Evolutionary conservation across 306 rosid genomes (phyloP).

Genomic region (Prunus fruticosa): DNA sequence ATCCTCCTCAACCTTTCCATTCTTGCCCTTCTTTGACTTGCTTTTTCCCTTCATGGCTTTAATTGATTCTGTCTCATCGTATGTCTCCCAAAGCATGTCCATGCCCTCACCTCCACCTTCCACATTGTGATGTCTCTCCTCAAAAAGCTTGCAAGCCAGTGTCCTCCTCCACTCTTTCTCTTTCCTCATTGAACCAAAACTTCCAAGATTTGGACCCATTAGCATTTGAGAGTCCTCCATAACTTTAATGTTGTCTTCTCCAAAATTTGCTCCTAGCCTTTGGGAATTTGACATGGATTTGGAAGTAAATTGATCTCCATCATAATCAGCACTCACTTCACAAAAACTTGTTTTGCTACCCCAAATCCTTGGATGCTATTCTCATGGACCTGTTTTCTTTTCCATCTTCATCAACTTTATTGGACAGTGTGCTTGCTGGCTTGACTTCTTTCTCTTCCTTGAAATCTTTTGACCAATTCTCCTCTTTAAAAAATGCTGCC

Average conservation of each 20-base stretch:
- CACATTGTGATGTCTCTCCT: conserved; percentile 62
- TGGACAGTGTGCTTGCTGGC: conserved; percentile 26
- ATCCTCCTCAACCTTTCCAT: conserved; percentile 24
- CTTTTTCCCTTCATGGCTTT: conserved; percentile 28
- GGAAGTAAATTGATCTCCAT: conserved; percentile 8
- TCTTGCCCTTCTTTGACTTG: conserved; percentile 53
- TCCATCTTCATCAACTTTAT: conserved; percentile 52
- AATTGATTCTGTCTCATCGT: conserved; percentile 49
- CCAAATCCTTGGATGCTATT: conserved; percentile 47
- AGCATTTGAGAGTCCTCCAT: conserved; percentile 26
- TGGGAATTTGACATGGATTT: conserved; percentile 33
- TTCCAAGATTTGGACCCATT: conserved; percentile 41
- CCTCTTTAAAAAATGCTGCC: not conserved
- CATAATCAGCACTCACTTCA: too few relatives aligned
- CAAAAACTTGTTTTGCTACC: too few relatives aligned
- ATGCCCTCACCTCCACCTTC: conserved; percentile 65
- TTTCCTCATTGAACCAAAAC: conserved; percentile 78
- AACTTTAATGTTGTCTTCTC: conserved; percentile 25
- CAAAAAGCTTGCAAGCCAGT: conserved; percentile 85
- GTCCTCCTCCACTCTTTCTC: conserved; percentile 98
- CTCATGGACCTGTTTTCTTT: conserved; percentile 31
- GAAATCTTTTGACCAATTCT: not conserved
- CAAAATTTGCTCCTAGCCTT: conserved; percentile 22
- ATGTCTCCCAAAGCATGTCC: conserved; percentile 97
- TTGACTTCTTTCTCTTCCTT: conserved; percentile 32